Evolutionary conservation across 306 rosid genomes (phyloP).

Genomic region (Dryas alaskensis): DNA sequence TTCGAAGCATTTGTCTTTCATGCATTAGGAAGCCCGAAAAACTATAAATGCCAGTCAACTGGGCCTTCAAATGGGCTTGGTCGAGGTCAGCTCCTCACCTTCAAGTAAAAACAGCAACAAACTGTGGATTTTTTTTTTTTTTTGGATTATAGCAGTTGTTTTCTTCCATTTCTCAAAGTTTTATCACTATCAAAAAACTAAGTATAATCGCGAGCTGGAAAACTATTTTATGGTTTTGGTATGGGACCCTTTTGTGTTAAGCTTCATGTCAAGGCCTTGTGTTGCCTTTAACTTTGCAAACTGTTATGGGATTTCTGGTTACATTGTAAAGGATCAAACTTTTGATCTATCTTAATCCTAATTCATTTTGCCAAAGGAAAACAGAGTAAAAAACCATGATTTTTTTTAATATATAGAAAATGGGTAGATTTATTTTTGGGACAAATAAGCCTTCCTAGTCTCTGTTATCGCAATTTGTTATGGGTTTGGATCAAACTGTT

Average conservation of each 20-base stretch:
- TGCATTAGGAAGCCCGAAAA: neutral
- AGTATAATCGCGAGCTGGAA: neutral
- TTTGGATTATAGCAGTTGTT: neutral
- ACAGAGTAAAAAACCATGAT: neutral
- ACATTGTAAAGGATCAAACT: too few species aligned
- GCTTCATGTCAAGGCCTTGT: neutral
- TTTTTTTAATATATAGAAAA: too few species aligned
- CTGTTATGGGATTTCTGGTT: neutral
- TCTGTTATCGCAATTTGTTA: too few species aligned
- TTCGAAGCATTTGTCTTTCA: constrained; percentile 9
- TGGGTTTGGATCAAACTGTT: too few species aligned
- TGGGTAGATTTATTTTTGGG: too few species aligned
- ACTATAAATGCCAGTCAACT: neutral
- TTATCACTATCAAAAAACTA: neutral
- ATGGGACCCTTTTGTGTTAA: neutral
- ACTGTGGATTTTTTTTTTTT: too few species aligned
- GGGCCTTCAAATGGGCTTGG: neutral
- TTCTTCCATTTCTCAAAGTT: neutral
- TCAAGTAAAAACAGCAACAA: neutral
- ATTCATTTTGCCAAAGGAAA: neutral
- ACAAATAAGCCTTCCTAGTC: too few species aligned
- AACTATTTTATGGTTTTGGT: neutral
- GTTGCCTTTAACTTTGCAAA: neutral
- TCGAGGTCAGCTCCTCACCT: neutral
- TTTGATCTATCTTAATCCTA: too few species aligned